Conservation (phyloP, 2,329 filamentous ascomycete genomes). For the Sporothrix curviconia region DNA sequence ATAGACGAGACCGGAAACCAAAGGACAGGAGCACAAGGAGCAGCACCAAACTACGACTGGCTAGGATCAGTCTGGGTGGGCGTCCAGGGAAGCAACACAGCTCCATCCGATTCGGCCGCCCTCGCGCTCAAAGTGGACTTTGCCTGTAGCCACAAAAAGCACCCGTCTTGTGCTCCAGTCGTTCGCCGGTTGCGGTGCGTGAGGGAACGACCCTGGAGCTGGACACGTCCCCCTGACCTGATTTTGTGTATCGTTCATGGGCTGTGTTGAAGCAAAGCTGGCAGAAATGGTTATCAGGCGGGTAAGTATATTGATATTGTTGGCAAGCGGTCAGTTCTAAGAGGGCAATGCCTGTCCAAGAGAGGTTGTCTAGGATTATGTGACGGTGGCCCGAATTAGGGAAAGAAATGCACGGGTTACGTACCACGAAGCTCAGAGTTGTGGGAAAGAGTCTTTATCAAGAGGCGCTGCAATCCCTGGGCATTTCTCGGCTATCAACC, state of each 20-base stretch:
- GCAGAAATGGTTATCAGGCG: no score
- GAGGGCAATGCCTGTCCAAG: no score
- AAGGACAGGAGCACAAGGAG: background rate
- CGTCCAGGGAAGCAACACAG: background rate
- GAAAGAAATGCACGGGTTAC: background rate
- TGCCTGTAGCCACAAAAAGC: conserved; percentile 1
- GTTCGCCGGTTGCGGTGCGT: conserved; percentile 1
- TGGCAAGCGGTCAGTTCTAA: no score
- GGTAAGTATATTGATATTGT: no score
- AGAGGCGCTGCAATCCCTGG: no score
- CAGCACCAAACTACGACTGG: background rate
- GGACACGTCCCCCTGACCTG: background rate
- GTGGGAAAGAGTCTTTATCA: background rate
- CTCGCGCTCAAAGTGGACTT: conserved; percentile 5
- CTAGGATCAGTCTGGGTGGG: background rate
- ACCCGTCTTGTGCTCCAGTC: conserved; percentile 7
- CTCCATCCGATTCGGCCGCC: background rate
- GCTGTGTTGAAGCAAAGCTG: background rate
- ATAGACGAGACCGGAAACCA: background rate
- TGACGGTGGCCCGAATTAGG: background rate
- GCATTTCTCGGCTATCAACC: conserved; percentile 5
- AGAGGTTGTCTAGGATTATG: background rate
- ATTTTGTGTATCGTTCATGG: background rate
- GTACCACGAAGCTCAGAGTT: background rate
- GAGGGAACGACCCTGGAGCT: no score